A percentile compares a stretch with the other conserved stretches of the same genome.
phyloP scores from a whole-genome alignment of 352 stramenopile species.

The Globisporangium heterothallicum region DNA sequence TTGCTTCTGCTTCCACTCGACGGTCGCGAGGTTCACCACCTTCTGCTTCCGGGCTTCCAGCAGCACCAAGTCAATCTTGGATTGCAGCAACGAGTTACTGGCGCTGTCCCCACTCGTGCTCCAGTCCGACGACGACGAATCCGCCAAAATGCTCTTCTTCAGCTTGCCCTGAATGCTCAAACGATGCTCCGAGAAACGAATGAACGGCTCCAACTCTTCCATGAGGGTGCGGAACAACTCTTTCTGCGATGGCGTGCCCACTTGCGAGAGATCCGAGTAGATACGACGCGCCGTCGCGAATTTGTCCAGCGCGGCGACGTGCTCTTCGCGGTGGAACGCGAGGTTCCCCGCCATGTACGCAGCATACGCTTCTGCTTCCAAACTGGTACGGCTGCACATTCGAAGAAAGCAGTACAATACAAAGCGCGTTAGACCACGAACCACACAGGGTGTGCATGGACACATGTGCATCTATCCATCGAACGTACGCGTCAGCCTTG shows the following conservation, averaged over 20 bases:
- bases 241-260: slow-evolving; percentile 76
- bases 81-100: slow-evolving; percentile 71
- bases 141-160: slow-evolving; percentile 21
- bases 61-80: slow-evolving; percentile 80
- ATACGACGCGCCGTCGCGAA: slow-evolving; percentile 79
- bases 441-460: neutral
- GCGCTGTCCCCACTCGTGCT: slow-evolving; percentile 58
- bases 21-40: slow-evolving; percentile 69
- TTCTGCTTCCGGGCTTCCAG: slow-evolving; percentile 83
- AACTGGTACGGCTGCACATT: slow-evolving; percentile 56
- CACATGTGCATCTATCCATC: neutral
- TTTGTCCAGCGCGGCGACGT: slow-evolving; percentile 73
- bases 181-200: slow-evolving; percentile 82
- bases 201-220: slow-evolving; percentile 78
- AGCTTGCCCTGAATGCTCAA: slow-evolving; percentile 53
- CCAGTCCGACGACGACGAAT: slow-evolving; percentile 41
- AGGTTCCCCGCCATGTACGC: slow-evolving; percentile 87
- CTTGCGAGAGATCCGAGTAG: slow-evolving; percentile 77
- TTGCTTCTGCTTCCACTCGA: slow-evolving; percentile 79
- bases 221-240: slow-evolving; percentile 67
- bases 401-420: neutral
- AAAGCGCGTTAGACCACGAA: neutral
- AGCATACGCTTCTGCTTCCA: slow-evolving; percentile 86
- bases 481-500: slow-evolving; percentile 68
- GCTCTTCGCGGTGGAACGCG: slow-evolving; percentile 85